Base-by-base conservation (phyloP, 805 yeast genomes). In the Sugiyamaella lignohabitans region DNA sequence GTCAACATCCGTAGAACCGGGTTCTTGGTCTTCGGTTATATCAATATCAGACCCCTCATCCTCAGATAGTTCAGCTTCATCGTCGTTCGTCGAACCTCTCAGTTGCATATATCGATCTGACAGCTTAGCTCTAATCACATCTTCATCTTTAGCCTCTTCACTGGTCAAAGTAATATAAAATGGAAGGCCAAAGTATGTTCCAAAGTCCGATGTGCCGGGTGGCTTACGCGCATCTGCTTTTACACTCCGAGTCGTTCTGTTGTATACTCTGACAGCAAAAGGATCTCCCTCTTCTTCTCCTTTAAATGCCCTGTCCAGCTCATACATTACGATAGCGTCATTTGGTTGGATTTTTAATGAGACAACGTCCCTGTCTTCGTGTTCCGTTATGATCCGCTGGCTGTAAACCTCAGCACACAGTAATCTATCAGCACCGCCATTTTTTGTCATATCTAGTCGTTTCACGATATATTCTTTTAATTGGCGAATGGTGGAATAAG, bases 291-390 rank as follows among this genome's bases (percentile, higher is more conserved):
- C 27, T 11, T 50, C 44, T n/a, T 30, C 38, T 5, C 32, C 32
- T 8, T 27, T 27, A 8, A 8, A 27, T 35, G 49, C 36, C 3
- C 29, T 24, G 21, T 44, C 42, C 16, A 71, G 53, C 53, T 79
- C 83, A 60, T 87, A 86, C 53, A 87, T 79, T 45, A 81, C 72
- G 34, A 86, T 70, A 11, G 73, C 73, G 57, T 88, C 97, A 27
- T 71, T 66, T 5, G 71, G 72, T 1, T 76, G 67, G 17, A 88
- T 83, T 40, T 84, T 62, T 50, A 84, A 93, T 21, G 82, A 73
- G 38, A 70, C 65, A n/a, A 66, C 65, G 37, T 73, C 80, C n/a
- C 77, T 63, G 37, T 76, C 74, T 51, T 82, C 87, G 63, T 80
- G 82, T 60, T 83, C 79, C 45, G 73, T 78, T 68, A 80, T 87